These are phyloP conservation scores for Crinitomyces ghanaensis DNA, from an alignment of 805 yeast genomes.

Conservation along the genomic window DNA sequence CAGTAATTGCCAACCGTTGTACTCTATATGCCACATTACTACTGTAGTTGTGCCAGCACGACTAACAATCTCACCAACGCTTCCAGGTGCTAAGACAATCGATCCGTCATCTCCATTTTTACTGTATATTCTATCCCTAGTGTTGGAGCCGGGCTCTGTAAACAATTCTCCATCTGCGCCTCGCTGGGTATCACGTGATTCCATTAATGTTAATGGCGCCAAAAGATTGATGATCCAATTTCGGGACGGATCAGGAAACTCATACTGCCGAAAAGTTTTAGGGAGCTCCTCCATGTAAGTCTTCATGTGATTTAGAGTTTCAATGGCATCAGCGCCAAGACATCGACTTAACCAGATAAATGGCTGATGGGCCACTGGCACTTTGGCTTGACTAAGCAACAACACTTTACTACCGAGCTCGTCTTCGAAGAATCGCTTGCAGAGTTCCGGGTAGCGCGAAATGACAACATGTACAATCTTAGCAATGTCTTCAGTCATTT, in stretches of 20 bases:
- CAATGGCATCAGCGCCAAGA: constrained; percentile 56
- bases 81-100: constrained; percentile 39
- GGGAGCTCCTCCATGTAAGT: constrained; percentile 48
- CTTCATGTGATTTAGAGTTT: constrained; percentile 44
- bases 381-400: constrained; percentile 54
- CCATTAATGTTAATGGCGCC: constrained; percentile 37
- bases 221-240: too few relatives aligned
- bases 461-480: constrained; percentile 33
- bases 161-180: too few relatives aligned
- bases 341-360: constrained; percentile 45
- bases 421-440: constrained; percentile 36
- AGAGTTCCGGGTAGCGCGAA: constrained; percentile 33
- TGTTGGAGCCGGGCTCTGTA: too few relatives aligned
- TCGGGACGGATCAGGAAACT: too few relatives aligned
- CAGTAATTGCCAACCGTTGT: constrained; percentile 78
- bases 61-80: constrained; percentile 63
- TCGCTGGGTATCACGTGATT: constrained; percentile 50
- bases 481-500: constrained; percentile 36
- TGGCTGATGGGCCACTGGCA: constrained; percentile 54
- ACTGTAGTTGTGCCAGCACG: constrained; percentile 26
- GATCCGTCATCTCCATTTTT: too few relatives aligned
- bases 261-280: constrained; percentile 32
- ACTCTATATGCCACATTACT: constrained; percentile 48
- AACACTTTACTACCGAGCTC: constrained; percentile 35
- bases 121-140: too few relatives aligned